Evolutionary conservation across 495 filamentous ascomycete genomes (phyloP).

Genomic region (Aspergillus haitiensis): DNA sequence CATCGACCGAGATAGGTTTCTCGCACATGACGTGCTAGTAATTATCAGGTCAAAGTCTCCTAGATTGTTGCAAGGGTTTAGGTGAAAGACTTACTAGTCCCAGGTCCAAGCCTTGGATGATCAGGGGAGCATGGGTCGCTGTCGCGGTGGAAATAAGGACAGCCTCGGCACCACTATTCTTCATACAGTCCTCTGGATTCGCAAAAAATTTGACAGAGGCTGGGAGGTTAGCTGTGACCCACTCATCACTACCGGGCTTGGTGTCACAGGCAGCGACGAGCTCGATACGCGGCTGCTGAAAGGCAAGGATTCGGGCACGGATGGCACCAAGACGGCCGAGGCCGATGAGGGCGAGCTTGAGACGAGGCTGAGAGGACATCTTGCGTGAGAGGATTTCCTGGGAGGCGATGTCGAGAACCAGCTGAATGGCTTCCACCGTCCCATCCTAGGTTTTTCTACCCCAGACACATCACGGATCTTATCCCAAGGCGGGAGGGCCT

Average conservation of each 20-base stretch:
- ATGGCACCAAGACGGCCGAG: constrained; percentile 9
- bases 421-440: too few species aligned
- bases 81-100: background rate
- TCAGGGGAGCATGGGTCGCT: constrained; percentile 10
- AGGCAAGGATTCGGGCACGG: constrained; percentile 11
- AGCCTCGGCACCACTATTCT: constrained; percentile 9
- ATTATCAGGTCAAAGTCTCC: background rate
- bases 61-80: background rate
- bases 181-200: constrained; percentile 7
- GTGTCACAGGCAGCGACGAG: constrained; percentile 12
- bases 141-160: constrained; percentile 12
- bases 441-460: too few species aligned
- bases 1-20: constrained; percentile 30
- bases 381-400: too few species aligned
- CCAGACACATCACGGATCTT: too few species aligned
- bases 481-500: too few species aligned
- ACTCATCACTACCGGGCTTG: constrained; percentile 8
- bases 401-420: too few species aligned
- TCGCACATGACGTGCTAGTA: constrained; percentile 25
- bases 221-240: constrained; percentile 5
- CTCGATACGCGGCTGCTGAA: constrained; percentile 12
- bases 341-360: constrained; percentile 12
- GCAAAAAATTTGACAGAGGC: constrained; percentile 6
- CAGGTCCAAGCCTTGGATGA: constrained; percentile 5
- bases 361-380: background rate